phyloP scores from a whole-genome alignment of 176 grass and related monocot genomes.

The Chloris gayana region DNA sequence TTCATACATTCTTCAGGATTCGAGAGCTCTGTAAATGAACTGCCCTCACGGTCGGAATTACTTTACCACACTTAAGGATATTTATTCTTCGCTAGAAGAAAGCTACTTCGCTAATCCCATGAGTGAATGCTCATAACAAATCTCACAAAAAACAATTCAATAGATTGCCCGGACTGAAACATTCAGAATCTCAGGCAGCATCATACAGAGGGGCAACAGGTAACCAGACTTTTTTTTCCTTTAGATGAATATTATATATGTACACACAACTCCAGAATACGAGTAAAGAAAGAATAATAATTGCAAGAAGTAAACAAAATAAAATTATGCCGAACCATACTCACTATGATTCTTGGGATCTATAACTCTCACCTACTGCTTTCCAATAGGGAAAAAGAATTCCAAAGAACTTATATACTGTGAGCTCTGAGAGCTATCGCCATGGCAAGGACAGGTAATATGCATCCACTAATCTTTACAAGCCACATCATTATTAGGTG shows the following conservation, averaged over 20 bases:
- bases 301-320: conserved; percentile 10
- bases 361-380: conserved; percentile 44
- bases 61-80: background rate
- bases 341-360: conserved; percentile 42
- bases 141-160: background rate
- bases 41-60: background rate
- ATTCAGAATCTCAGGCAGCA: background rate
- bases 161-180: background rate
- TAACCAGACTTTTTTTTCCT: background rate
- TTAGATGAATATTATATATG: conserved; percentile 12
- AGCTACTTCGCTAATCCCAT: background rate
- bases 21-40: background rate
- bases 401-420: conserved; percentile 48
- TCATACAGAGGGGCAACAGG: background rate
- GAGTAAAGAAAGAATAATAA: conserved; percentile 18
- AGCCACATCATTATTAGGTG: conserved; percentile 51
- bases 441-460: background rate
- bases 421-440: conserved; percentile 29
- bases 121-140: background rate
- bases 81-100: background rate
- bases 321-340: conserved; percentile 26
- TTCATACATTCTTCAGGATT: background rate
- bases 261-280: conserved; percentile 7
- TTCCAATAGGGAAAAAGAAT: conserved; percentile 15
- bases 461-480: conserved; percentile 42